Evolutionary conservation across 768 basidiomycete genomes (phyloP).

Genomic region (Saitozyma podzolica): DNA sequence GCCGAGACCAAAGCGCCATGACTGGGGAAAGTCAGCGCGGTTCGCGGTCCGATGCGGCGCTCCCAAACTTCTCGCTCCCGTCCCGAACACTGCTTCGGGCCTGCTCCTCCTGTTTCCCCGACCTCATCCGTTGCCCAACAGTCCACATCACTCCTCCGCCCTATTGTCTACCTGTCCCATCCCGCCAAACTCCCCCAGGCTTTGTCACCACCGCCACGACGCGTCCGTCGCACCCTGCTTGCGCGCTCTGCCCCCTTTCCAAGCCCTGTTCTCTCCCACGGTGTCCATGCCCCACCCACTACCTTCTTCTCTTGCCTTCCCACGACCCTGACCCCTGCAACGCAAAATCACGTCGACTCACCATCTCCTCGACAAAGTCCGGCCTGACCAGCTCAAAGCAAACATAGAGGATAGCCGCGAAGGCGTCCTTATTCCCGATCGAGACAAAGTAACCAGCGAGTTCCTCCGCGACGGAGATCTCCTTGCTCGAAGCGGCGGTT

Average conservation of each 20-base stretch:
- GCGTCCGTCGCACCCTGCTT: not conserved
- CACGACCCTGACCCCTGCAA: not conserved
- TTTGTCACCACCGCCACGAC: slow-evolving; percentile 1
- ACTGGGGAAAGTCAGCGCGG: slow-evolving; percentile 42
- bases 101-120: no score
- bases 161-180: no score
- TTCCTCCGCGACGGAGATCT: slow-evolving; percentile 91
- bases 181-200: no score
- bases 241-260: no score
- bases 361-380: slow-evolving; percentile 85
- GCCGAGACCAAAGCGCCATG: slow-evolving; percentile 93
- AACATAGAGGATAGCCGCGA: slow-evolving; percentile 80
- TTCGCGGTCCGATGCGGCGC: slow-evolving; percentile 1
- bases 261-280: no score
- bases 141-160: no score
- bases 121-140: no score
- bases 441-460: slow-evolving; percentile 94
- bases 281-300: no score
- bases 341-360: slow-evolving; percentile 14
- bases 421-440: slow-evolving; percentile 98
- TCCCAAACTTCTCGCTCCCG: no score
- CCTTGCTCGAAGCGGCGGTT: slow-evolving; percentile 80
- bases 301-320: no score
- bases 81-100: no score
- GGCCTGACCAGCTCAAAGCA: slow-evolving; percentile 95